Percentiles rank a stretch among this genome's conserved stretches.
phyloP scores from a whole-genome alignment of 2,329 filamentous ascomycete genomes.

The Arthroderma uncinatum region DNA sequence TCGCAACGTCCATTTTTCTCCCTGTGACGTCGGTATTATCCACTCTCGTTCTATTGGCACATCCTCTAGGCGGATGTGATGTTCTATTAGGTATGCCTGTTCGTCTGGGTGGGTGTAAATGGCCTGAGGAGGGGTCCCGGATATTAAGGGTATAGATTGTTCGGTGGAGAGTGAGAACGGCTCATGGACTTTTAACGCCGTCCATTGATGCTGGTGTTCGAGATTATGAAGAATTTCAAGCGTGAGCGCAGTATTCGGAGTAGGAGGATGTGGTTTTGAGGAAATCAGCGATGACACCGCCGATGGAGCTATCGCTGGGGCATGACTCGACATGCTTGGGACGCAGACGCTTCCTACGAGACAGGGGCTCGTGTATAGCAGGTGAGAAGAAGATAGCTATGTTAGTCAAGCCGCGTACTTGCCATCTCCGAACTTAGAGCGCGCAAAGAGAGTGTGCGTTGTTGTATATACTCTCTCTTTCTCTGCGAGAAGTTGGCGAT shows the following conservation, averaged over 20 bases:
- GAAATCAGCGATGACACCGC: conserved; percentile 33
- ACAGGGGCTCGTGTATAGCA: background rate
- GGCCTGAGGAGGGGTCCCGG: conserved; percentile 49
- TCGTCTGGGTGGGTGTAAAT: conserved; percentile 56
- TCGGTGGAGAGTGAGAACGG: conserved; percentile 20
- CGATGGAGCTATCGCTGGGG: conserved; percentile 19
- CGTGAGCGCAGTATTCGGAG: conserved; percentile 37
- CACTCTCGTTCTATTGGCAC: conserved; percentile 44
- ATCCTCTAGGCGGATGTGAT: conserved; percentile 38
- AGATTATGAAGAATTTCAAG: conserved; percentile 53
- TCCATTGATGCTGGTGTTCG: conserved; percentile 52
- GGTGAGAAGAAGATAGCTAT: background rate
- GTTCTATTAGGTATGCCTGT: conserved; percentile 49
- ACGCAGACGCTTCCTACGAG: background rate
- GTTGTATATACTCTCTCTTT: background rate
- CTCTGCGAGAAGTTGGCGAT: too few species aligned
- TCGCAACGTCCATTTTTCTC: conserved; percentile 49
- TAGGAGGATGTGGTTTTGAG: conserved; percentile 17
- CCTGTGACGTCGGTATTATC: conserved; percentile 48
- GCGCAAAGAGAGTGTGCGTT: background rate
- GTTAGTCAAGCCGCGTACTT: background rate
- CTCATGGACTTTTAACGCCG: conserved; percentile 43
- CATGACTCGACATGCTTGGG: background rate
- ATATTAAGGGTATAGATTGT: conserved; percentile 42
- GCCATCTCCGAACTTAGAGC: background rate